Evolutionary conservation across 2,329 filamentous ascomycete genomes (phyloP), one percentile per base, ranked within the genome.

Genomic region (Aspergillus pseudotamarii): DNA sequence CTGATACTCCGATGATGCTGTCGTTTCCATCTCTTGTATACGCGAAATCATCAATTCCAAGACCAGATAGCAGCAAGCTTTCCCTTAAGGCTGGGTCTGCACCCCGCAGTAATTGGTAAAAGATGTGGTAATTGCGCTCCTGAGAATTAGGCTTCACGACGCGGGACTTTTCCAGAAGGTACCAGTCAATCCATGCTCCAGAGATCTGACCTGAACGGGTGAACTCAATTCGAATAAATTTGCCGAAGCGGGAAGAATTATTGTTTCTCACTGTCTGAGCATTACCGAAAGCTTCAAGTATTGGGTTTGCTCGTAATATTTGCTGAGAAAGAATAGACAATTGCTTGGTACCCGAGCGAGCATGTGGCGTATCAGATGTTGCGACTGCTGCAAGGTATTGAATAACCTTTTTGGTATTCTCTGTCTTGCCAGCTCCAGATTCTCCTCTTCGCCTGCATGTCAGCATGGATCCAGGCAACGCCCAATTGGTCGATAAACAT

Each of bases 321-420:
- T 99, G 96, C 71, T 97, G 93, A 0, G 96, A 98, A 11, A 99
- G 87, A 64, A 93, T 97, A 14, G 93, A 91, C 65, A 94, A 87
- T 68, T 90, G 85, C 64, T 82, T 89, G 79, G 80, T 83, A 80
- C 83, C 89, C 81, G 78, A 86, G 75, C 85, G 84, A 3, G 79
- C 81, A 61, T 84, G 79, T 2, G 90, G 85, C 0, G 89, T 89
- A 64, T 98, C 94, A 0, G 92, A 88, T 48, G 92, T 91, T 11
- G 95, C 95, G 53, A 99, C 95, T 1, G 95, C 93, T 16, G 95
- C 95, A 50, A 99, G 88, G 74, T 99, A 99, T 73, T 99, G 96
- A 60, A 99, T 99, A 70, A 99, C 95, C 78, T 99, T 99, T 76
- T 99, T 99, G 19, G 95, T 99, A 76, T 99, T 99, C 77, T 99